phyloP scores from a whole-genome alignment of 495 filamentous ascomycete genomes.

The Pseudotulostoma volvatum region DNA sequence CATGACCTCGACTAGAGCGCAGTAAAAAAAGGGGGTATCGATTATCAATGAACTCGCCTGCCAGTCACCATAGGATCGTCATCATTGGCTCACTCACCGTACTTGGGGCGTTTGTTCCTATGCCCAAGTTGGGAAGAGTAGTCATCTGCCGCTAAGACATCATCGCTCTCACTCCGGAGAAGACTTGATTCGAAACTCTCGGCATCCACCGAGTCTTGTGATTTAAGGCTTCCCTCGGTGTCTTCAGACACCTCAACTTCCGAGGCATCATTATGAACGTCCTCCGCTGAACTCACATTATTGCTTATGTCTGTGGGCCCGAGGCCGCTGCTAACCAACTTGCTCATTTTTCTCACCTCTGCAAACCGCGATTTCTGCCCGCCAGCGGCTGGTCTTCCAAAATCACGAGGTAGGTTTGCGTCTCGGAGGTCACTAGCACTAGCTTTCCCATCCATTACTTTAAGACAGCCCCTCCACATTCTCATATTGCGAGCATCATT shows the following conservation, averaged over 20 bases:
- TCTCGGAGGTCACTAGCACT: slow-evolving; percentile 10
- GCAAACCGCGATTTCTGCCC: slow-evolving; percentile 13
- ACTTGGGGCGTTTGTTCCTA: slow-evolving; percentile 7
- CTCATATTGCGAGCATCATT: slow-evolving; percentile 26
- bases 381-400: slow-evolving; percentile 11
- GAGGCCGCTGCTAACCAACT: slow-evolving; percentile 6
- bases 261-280: slow-evolving; percentile 7
- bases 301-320: slow-evolving; percentile 2
- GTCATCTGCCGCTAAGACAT: slow-evolving; percentile 11
- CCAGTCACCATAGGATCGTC: too few relatives aligned
- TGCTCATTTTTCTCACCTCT: slow-evolving; percentile 19
- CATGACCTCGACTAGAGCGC: too few relatives aligned
- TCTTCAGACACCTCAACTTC: slow-evolving; percentile 4
- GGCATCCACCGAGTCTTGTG: slow-evolving; percentile 6
- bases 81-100: background rate
- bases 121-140: slow-evolving; percentile 7
- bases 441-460: slow-evolving; percentile 24
- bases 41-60: too few relatives aligned
- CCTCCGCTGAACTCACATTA: slow-evolving; percentile 8
- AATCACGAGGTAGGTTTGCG: slow-evolving; percentile 11
- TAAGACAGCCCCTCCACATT: slow-evolving; percentile 29
- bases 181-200: slow-evolving; percentile 7
- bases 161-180: slow-evolving; percentile 12
- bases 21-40: too few relatives aligned
- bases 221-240: background rate